These are phyloP conservation scores for Tylopilus intermedius DNA, from an alignment of 768 basidiomycete genomes.

Conservation along the genomic window DNA sequence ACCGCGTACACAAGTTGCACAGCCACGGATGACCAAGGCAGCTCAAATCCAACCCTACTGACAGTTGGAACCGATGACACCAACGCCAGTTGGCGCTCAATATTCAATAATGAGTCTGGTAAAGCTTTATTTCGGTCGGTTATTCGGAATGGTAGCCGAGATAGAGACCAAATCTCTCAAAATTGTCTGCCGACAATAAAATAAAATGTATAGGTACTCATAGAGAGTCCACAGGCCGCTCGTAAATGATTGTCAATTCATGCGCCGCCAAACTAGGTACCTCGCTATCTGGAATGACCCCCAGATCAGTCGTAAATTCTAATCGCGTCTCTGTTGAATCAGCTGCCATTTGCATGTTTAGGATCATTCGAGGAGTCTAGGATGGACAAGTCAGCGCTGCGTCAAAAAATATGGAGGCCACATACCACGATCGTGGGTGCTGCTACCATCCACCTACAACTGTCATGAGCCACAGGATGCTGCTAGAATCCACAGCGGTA, in stretches of 20 bases:
- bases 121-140: too few species aligned
- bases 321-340: conserved; percentile 2
- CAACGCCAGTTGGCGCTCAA: too few species aligned
- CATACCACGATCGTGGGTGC: conserved; percentile 15
- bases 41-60: too few species aligned
- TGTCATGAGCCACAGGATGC: background rate
- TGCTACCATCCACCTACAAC: conserved; percentile 10
- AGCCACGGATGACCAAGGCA: conserved; percentile 4
- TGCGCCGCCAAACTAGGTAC: background rate
- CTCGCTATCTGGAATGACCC: background rate
- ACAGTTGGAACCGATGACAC: too few species aligned
- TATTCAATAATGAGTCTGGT: too few species aligned
- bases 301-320: conserved; percentile 12
- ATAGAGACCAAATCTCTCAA: too few species aligned
- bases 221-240: background rate
- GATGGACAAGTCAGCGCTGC: background rate
- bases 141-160: too few species aligned
- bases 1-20: background rate
- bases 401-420: background rate
- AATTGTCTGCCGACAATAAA: too few species aligned
- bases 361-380: conserved; percentile 19
- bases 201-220: background rate
- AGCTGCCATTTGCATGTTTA: conserved; percentile 16
- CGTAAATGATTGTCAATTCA: background rate
- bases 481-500: background rate